phyloP scores from a whole-genome alignment of 2,329 filamentous ascomycete species.

The Hymenoscyphus repandus region DNA sequence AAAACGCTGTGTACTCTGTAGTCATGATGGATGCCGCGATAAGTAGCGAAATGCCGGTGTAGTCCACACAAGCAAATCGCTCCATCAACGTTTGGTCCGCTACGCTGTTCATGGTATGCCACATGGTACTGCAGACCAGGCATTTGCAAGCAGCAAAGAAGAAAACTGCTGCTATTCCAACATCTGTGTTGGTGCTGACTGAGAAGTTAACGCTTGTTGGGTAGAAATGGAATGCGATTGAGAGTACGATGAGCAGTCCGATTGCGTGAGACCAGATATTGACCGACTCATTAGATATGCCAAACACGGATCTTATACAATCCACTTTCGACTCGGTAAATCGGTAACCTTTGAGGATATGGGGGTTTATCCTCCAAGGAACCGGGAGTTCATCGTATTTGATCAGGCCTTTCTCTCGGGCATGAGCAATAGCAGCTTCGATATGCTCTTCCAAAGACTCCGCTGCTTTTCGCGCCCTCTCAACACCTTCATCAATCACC shows the following conservation, averaged over 20 bases:
- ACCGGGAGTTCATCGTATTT: constrained; percentile 84
- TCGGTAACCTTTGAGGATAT: constrained; percentile 87
- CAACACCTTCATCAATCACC: constrained; percentile 75
- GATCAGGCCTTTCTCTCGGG: constrained; percentile 76
- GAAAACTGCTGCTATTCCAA: constrained; percentile 88
- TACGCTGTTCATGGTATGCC: constrained; percentile 99
- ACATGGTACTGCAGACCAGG: constrained; percentile 88
- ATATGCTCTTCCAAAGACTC: constrained; percentile 80
- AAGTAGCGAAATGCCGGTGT: constrained; percentile 92
- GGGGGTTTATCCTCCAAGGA: constrained; percentile 92
- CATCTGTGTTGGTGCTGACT: constrained; percentile 78
- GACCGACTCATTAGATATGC: constrained; percentile 85
- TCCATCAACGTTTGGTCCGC: constrained; percentile 86
- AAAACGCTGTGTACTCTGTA: constrained; percentile 97
- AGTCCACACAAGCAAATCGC: constrained; percentile 95
- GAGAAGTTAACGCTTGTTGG: constrained; percentile 82
- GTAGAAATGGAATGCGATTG: constrained; percentile 94
- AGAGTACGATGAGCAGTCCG: constrained; percentile 79
- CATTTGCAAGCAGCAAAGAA: constrained; percentile 96
- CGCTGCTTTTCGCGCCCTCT: constrained; percentile 75
- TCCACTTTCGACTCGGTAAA: constrained; percentile 89
- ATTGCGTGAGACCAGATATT: constrained; percentile 98
- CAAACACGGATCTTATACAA: constrained; percentile 78
- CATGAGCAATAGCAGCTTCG: constrained; percentile 67
- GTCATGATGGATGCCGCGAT: constrained; percentile 97